These are phyloP conservation scores for Talinum fruticosum DNA, from an alignment of 148 eudicot species.

Conservation along the genomic window DNA sequence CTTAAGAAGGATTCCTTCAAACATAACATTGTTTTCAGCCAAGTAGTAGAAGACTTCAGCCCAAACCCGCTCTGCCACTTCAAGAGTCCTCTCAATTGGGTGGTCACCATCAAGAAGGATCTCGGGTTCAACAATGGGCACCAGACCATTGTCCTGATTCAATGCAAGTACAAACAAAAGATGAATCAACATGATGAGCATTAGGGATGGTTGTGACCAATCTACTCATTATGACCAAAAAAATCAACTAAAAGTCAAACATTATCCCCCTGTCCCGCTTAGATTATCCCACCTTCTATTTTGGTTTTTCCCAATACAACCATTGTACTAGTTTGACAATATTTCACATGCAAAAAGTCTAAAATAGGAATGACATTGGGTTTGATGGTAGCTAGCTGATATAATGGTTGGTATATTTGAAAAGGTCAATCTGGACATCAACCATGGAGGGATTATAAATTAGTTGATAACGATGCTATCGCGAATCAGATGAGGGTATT, in stretches of 20 bases:
- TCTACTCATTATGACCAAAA: not conserved
- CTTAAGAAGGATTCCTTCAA: conserved; percentile 91
- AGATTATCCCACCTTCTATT: no score
- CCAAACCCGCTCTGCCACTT: conserved; percentile 92
- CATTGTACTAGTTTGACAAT: no score
- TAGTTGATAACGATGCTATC: not conserved
- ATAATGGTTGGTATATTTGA: no score
- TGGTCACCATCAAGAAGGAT: conserved; percentile 98
- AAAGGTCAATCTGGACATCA: no score
- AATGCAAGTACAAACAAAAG: not conserved
- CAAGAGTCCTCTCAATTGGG: conserved; percentile 84
- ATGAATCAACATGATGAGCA: not conserved
- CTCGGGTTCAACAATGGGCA: conserved; percentile 97
- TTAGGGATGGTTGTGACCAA: not conserved
- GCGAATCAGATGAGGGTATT: not conserved
- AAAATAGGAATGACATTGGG: no score
- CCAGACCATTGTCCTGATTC: conserved; percentile 83
- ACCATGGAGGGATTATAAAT: not conserved
- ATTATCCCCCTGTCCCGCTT: no score
- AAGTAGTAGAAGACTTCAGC: conserved; percentile 88
- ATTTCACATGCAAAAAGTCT: no score
- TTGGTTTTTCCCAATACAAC: no score
- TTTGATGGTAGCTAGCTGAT: no score
- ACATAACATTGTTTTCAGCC: conserved; percentile 79
- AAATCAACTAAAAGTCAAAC: no score